Evolutionary conservation across 352 stramenopile species (phyloP).

Genomic region (Phytopythium litorale): DNA sequence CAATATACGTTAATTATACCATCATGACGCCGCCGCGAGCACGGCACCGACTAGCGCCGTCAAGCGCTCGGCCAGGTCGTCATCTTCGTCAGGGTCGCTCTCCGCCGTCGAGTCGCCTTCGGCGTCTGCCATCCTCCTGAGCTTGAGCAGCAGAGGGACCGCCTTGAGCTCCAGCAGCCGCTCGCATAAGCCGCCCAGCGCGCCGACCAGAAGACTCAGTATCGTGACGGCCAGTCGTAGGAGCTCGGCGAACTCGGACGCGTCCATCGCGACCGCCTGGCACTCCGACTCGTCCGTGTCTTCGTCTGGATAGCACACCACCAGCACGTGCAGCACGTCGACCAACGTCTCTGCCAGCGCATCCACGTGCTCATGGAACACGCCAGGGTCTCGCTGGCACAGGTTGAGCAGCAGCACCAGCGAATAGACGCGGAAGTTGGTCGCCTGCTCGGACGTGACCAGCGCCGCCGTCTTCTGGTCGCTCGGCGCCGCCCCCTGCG

Average conservation of each 20-base stretch:
- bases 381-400: slow-evolving; percentile 44
- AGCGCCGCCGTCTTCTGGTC: slow-evolving; percentile 8
- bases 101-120: not conserved
- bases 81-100: not conserved
- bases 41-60: not conserved
- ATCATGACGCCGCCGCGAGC: not conserved
- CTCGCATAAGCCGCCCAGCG: slow-evolving; percentile 21
- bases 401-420: slow-evolving; percentile 75
- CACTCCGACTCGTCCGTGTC: not conserved
- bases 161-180: slow-evolving; percentile 20
- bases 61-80: not conserved
- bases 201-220: slow-evolving; percentile 40
- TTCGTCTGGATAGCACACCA: not conserved
- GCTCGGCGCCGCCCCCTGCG: not conserved
- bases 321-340: slow-evolving; percentile 19
- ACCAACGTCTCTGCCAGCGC: slow-evolving; percentile 11
- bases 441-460: slow-evolving; percentile 41
- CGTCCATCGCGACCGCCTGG: slow-evolving; percentile 13
- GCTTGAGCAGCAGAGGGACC: slow-evolving; percentile 33
- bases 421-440: slow-evolving; percentile 67
- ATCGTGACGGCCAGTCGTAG: slow-evolving; percentile 51
- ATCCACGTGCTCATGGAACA: slow-evolving; percentile 25
- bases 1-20: not conserved
- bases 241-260: slow-evolving; percentile 50
- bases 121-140: slow-evolving; percentile 20